A percentile compares a stretch with the other conserved stretches of the same genome.
Evolutionary conservation across 164 flowering plant species (phyloP).

Genomic region (Annona cherimola): DNA sequence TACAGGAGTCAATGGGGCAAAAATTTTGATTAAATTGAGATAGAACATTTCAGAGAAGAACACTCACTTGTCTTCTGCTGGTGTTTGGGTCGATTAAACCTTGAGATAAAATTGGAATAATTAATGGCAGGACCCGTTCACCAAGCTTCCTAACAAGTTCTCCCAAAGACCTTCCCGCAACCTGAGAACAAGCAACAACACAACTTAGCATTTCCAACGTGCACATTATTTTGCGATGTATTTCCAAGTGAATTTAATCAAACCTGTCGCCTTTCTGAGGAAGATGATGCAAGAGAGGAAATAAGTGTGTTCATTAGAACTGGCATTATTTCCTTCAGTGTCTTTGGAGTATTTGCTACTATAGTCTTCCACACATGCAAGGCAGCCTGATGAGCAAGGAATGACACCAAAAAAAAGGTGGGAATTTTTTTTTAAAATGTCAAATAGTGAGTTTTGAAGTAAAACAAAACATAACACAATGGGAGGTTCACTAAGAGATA

Average conservation of each 20-base stretch:
- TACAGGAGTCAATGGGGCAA: no score
- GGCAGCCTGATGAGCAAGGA: slow-evolving; percentile 64
- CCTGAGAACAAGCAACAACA: slow-evolving; percentile 31
- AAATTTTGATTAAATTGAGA: neutral
- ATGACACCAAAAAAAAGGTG: neutral
- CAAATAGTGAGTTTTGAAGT: neutral
- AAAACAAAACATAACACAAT: neutral
- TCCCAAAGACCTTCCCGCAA: slow-evolving; percentile 88
- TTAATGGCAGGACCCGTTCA: slow-evolving; percentile 91
- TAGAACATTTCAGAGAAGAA: slow-evolving; percentile 4
- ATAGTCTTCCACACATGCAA: slow-evolving; percentile 99
- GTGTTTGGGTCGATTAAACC: slow-evolving; percentile 74
- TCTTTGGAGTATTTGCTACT: slow-evolving; percentile 96
- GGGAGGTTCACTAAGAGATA: neutral
- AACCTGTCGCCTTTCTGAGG: slow-evolving; percentile 99
- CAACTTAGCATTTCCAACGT: neutral
- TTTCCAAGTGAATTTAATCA: neutral
- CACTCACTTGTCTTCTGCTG: slow-evolving; percentile 82
- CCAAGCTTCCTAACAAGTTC: slow-evolving; percentile 99
- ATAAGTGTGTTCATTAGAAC: slow-evolving; percentile 91
- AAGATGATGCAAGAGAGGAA: slow-evolving; percentile 87
- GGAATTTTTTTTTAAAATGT: no score
- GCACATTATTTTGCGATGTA: neutral
- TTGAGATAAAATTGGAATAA: slow-evolving; percentile 78
- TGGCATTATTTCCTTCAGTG: slow-evolving; percentile 96